Percentiles rank a stretch among this genome's conserved stretches.
These are phyloP conservation scores for Aspergillus asperescens DNA, from an alignment of 495 filamentous ascomycete genomes.

Conservation along the genomic window DNA sequence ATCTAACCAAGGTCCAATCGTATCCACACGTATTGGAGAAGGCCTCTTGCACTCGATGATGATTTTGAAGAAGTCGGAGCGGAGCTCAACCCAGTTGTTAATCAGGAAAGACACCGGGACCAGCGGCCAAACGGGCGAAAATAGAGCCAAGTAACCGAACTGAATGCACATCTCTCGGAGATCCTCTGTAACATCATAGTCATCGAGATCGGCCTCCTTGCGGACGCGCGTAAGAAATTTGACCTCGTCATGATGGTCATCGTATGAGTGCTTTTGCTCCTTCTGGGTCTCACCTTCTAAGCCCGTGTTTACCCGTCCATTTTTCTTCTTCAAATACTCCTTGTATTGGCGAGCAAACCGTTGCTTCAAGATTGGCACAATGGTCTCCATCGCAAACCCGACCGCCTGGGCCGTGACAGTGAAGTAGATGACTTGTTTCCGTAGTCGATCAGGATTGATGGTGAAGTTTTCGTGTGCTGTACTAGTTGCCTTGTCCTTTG, in stretches of 20 bases:
- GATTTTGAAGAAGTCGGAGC: constrained; percentile 92
- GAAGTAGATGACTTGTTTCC: constrained; percentile 94
- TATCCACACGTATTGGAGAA: constrained; percentile 79
- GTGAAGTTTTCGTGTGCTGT: constrained; percentile 59
- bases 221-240: constrained; percentile 76
- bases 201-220: constrained; percentile 75
- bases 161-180: constrained; percentile 95
- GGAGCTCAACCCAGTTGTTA: constrained; percentile 96
- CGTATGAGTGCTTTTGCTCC: constrained; percentile 19
- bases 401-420: constrained; percentile 94
- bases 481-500: constrained; percentile 58
- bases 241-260: constrained; percentile 64
- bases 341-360: constrained; percentile 67
- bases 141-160: constrained; percentile 89
- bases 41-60: constrained; percentile 84
- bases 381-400: constrained; percentile 76
- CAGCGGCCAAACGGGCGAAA: constrained; percentile 89
- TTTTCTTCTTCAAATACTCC: constrained; percentile 40
- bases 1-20: constrained; percentile 92
- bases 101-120: constrained; percentile 82
- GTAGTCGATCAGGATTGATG: constrained; percentile 78
- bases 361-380: constrained; percentile 82
- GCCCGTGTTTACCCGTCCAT: constrained; percentile 22
- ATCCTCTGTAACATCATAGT: constrained; percentile 85
- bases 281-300: constrained; percentile 22